phyloP scores from a whole-genome alignment of 2,329 filamentous ascomycete species.

The Colletotrichum endophyticum region DNA sequence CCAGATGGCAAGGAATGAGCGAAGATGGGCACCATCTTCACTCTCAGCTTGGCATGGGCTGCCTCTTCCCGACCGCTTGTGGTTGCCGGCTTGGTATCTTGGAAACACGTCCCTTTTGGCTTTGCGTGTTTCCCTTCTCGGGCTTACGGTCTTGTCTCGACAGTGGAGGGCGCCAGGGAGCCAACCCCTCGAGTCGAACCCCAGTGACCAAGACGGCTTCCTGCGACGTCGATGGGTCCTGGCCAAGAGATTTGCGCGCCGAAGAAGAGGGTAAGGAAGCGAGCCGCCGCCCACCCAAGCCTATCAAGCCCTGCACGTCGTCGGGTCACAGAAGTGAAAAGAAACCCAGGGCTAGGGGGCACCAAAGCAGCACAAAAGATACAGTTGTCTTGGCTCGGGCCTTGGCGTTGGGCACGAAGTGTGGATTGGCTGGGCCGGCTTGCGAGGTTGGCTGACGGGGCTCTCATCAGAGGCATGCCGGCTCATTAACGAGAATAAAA shows the following conservation, averaged over 20 bases:
- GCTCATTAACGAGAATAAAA: conserved; percentile 14
- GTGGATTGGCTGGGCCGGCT: conserved; percentile 9
- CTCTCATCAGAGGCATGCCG: not conserved
- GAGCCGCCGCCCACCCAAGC: not conserved
- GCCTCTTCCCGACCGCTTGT: conserved; percentile 20
- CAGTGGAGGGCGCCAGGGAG: not conserved
- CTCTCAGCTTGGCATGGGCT: conserved; percentile 16
- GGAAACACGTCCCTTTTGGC: not conserved
- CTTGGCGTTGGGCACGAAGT: conserved; percentile 18
- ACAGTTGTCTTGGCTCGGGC: conserved; percentile 4
- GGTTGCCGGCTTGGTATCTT: conserved; percentile 21
- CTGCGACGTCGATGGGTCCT: conserved; percentile 7
- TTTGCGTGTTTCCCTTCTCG: not conserved
- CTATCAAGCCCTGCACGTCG: not conserved
- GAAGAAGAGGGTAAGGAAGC: not conserved
- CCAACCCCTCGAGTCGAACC: not conserved
- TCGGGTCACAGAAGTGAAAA: not conserved
- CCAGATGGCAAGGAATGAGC: not conserved
- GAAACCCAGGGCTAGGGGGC: not conserved
- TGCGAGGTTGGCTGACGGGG: not conserved
- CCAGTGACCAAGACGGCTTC: conserved; percentile 9
- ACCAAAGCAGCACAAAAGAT: not conserved
- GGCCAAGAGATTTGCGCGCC: conserved; percentile 17
- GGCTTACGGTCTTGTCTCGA: not conserved
- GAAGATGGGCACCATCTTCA: not conserved